Conservation (phyloP, 805 yeast genomes). For the Brettanomyces sp. region DNA sequence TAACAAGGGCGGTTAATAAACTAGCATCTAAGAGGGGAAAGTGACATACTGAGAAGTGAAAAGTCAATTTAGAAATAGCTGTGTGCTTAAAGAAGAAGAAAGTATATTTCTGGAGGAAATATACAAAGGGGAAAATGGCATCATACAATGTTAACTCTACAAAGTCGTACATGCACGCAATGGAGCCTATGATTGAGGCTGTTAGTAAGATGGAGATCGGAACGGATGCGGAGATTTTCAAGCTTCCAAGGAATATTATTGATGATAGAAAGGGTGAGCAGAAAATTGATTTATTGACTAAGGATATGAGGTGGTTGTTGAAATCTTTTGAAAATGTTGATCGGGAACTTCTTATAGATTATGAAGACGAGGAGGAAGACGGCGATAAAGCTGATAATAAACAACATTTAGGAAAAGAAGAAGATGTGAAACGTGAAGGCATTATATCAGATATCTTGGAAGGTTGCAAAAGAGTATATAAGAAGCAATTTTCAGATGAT, state of each 20-base stretch:
- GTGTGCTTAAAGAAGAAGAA: too few species aligned
- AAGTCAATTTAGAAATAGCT: too few species aligned
- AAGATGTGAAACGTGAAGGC: constrained; percentile 4
- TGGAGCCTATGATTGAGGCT: constrained; percentile 57
- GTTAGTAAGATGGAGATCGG: constrained; percentile 22
- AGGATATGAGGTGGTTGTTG: constrained; percentile 17
- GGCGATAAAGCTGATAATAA: not conserved
- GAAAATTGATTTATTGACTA: constrained; percentile 16
- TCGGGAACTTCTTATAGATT: constrained; percentile 10
- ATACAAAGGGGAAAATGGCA: constrained; percentile 26
- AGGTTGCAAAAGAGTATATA: constrained; percentile 18
- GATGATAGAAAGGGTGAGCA: constrained; percentile 20
- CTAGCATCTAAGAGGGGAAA: too few species aligned
- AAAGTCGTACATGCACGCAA: constrained; percentile 69
- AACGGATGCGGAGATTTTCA: constrained; percentile 13
- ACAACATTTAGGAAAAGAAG: not conserved
- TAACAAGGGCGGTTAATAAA: too few species aligned
- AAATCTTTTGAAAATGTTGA: constrained; percentile 25
- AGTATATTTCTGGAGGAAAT: too few species aligned
- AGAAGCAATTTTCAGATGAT: constrained; percentile 19
- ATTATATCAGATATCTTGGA: constrained; percentile 12
- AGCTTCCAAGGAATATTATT: constrained; percentile 21
- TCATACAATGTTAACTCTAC: constrained; percentile 55
- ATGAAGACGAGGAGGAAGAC: constrained; percentile 6
- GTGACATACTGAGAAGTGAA: too few species aligned